Conservation (phyloP, 2,329 filamentous ascomycete genomes). For the Thermochaetoides dissita region DNA sequence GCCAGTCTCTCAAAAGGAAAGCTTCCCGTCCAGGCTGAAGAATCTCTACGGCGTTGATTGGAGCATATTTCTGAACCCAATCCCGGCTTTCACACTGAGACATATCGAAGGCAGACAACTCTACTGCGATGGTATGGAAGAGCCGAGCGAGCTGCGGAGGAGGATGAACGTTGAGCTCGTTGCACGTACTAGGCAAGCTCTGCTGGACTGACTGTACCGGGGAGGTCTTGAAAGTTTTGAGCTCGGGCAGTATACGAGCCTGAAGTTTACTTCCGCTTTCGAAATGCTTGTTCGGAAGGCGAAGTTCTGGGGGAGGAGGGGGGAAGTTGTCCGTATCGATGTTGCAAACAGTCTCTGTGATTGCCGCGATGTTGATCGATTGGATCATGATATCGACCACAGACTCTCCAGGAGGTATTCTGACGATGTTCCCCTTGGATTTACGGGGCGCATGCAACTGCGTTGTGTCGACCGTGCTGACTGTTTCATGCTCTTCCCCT, state of each 20-base stretch:
- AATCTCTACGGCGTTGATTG: conserved; percentile 52
- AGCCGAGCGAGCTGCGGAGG: conserved; percentile 40
- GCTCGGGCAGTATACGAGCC: conserved; percentile 30
- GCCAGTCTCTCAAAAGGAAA: conserved; percentile 63
- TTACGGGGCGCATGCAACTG: conserved; percentile 24
- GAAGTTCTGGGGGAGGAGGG: conserved; percentile 33
- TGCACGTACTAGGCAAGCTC: background rate
- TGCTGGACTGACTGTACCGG: background rate
- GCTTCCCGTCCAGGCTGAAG: conserved; percentile 63
- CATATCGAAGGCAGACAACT: conserved; percentile 66
- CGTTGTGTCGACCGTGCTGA: background rate
- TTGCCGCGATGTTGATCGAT: conserved; percentile 26
- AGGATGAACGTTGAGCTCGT: conserved; percentile 11
- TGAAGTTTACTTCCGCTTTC: conserved; percentile 44
- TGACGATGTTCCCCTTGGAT: conserved; percentile 34
- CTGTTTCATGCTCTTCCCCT: conserved; percentile 20
- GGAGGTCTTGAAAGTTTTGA: conserved; percentile 19
- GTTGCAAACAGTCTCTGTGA: conserved; percentile 21
- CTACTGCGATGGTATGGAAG: conserved; percentile 43
- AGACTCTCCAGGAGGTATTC: conserved; percentile 28
- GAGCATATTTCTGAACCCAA: conserved; percentile 82
- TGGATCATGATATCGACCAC: conserved; percentile 23
- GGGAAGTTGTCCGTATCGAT: conserved; percentile 27
- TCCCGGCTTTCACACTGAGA: conserved; percentile 57
- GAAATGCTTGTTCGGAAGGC: conserved; percentile 41